phyloP scores from a whole-genome alignment of 2,329 filamentous ascomycete species.

The Nothomitra cinnamomea region DNA sequence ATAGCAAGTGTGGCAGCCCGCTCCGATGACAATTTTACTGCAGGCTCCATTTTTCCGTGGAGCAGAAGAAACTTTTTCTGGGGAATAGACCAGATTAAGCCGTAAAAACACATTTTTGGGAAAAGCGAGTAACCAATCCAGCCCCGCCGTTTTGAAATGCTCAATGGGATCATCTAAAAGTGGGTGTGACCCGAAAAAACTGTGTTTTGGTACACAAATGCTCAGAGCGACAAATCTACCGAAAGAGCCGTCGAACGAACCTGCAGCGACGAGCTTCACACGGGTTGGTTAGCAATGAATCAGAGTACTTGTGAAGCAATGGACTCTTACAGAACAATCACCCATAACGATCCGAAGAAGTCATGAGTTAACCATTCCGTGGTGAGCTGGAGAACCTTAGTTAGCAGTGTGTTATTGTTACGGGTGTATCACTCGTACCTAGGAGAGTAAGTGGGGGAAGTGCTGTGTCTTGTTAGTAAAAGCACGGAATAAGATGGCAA shows the following conservation, averaged over 20 bases:
- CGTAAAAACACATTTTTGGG: background rate
- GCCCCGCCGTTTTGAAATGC: background rate
- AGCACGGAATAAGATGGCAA: constrained; percentile 7
- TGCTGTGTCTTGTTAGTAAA: constrained; percentile 10
- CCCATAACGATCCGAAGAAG: background rate
- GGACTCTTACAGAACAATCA: background rate
- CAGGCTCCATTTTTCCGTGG: background rate
- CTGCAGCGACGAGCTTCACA: background rate
- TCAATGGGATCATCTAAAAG: background rate
- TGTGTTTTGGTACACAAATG: background rate
- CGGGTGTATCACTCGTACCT: constrained; percentile 13
- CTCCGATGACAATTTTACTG: constrained; percentile 1
- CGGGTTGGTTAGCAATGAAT: background rate
- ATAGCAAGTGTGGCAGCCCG: background rate
- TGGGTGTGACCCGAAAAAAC: background rate
- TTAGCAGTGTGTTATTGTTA: too few relatives aligned
- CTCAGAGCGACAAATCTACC: background rate
- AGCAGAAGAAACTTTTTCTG: background rate
- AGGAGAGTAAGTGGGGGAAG: constrained; percentile 13
- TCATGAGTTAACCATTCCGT: constrained; percentile 2
- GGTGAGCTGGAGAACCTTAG: background rate
- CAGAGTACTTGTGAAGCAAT: background rate
- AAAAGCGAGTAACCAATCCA: constrained; percentile 4
- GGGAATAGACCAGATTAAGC: background rate
- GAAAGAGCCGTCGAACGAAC: background rate